phyloP scores from a whole-genome alignment of 2,329 filamentous ascomycete species.

The Apiospora saccharicola region DNA sequence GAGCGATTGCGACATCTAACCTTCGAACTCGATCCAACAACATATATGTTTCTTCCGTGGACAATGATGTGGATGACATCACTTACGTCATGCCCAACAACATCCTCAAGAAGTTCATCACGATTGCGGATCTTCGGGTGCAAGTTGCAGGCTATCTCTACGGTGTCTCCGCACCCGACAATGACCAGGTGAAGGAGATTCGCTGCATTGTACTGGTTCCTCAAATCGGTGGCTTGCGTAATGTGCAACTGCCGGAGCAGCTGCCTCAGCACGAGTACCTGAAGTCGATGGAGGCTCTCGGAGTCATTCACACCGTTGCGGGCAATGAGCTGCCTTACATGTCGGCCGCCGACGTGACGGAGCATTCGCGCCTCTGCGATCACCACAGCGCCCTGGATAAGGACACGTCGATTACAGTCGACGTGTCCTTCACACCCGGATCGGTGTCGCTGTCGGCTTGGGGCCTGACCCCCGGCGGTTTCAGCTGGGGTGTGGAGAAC shows the following conservation, averaged over 20 bases:
- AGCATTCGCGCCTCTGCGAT: constrained; percentile 90
- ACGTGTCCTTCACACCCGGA: constrained; percentile 94
- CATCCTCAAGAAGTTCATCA: constrained; percentile 97
- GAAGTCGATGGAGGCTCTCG: constrained; percentile 84
- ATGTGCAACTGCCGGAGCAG: constrained; percentile 88
- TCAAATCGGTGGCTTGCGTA: constrained; percentile 91
- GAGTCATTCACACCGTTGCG: constrained; percentile 93
- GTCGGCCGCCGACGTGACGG: constrained; percentile 92
- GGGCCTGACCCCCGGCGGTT: constrained; percentile 89
- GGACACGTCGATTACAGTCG: constrained; percentile 92
- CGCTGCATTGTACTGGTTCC: constrained; percentile 97
- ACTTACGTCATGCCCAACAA: constrained; percentile 99
- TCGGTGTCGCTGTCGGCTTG: constrained; percentile 95
- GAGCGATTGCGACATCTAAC: constrained; percentile 96
- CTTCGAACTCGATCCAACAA: constrained; percentile 94
- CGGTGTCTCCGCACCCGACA: constrained; percentile 89
- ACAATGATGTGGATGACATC: constrained; percentile 87
- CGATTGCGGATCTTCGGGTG: constrained; percentile 92
- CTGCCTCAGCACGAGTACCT: constrained; percentile 93
- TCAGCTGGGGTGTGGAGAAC: constrained; percentile 97
- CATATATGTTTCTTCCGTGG: constrained; percentile 97
- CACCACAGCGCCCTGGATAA: constrained; percentile 80
- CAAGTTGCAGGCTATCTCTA: constrained; percentile 97
- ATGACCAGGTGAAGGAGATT: constrained; percentile 96
- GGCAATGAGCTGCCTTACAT: constrained; percentile 97